These are phyloP conservation scores for Microcos paniculata DNA, from an alignment of 345 rosid genomes.

Conservation along the genomic window DNA sequence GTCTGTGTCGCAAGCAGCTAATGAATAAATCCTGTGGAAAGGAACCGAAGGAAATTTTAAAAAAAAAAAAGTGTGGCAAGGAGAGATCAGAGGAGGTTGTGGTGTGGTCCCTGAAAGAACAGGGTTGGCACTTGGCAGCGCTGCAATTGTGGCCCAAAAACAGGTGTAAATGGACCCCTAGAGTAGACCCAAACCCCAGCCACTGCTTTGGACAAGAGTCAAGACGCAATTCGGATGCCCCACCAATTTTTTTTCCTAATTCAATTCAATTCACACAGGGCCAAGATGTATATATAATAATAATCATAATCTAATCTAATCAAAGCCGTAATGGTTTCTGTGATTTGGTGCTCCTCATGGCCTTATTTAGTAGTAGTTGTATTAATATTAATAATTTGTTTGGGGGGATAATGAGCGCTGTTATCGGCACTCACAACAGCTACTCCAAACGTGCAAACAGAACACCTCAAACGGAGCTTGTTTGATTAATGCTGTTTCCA, in stretches of 20 bases:
- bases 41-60: neutral
- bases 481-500: neutral
- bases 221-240: neutral
- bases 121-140: neutral
- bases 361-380: too few relatives aligned
- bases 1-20: too few relatives aligned
- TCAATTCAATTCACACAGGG: neutral
- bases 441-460: neutral
- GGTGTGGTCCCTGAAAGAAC: constrained; percentile 15
- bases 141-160: constrained; percentile 18
- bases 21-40: neutral
- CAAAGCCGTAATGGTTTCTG: too few relatives aligned
- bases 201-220: constrained; percentile 12
- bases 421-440: neutral
- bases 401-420: too few relatives aligned
- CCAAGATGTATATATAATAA: too few relatives aligned
- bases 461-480: neutral
- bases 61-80: too few relatives aligned
- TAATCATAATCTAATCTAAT: too few relatives aligned
- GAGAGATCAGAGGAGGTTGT: neutral
- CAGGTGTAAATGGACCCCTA: constrained; percentile 19
- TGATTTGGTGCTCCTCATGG: too few relatives aligned
- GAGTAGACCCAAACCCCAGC: constrained; percentile 22
- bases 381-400: too few relatives aligned
- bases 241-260: neutral